Conservation (phyloP, 148 eudicot genomes). For the Rhododendron mucronatum region DNA sequence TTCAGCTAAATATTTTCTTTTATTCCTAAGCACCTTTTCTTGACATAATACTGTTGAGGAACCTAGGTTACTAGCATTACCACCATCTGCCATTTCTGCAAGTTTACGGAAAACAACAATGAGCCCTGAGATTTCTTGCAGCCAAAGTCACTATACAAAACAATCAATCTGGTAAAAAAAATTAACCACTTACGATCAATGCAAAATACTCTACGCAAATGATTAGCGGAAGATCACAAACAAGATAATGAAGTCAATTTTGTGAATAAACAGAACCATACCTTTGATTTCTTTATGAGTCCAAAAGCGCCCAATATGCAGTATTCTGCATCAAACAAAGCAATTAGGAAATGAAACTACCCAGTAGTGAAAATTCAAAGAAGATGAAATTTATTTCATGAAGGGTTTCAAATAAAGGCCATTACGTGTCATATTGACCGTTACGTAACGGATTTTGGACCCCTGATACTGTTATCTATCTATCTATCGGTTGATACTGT, state of each 20-base stretch:
- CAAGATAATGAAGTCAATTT: background rate
- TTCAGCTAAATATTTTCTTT: constrained; percentile 26
- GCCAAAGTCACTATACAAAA: background rate
- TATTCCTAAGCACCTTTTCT: constrained; percentile 20
- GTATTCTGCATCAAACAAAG: constrained; percentile 5
- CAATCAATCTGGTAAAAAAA: no score
- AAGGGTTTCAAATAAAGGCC: background rate
- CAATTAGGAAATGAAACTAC: background rate
- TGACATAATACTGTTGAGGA: background rate
- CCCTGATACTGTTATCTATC: background rate
- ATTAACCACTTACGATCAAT: background rate
- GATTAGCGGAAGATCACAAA: background rate
- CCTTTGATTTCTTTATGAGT: background rate
- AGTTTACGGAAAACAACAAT: background rate
- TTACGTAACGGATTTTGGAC: no score
- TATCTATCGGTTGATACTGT: background rate
- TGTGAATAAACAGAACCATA: background rate
- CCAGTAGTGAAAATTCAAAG: background rate
- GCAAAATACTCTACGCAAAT: background rate
- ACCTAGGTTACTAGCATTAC: constrained; percentile 5
- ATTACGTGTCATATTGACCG: background rate
- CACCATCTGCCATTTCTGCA: constrained; percentile 14
- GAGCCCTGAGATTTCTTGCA: background rate
- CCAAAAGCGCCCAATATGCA: background rate
- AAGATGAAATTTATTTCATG: background rate